Evolutionary conservation across 176 grass and related monocot genomes (phyloP).

Genomic region (Panicum miliaceum): DNA sequence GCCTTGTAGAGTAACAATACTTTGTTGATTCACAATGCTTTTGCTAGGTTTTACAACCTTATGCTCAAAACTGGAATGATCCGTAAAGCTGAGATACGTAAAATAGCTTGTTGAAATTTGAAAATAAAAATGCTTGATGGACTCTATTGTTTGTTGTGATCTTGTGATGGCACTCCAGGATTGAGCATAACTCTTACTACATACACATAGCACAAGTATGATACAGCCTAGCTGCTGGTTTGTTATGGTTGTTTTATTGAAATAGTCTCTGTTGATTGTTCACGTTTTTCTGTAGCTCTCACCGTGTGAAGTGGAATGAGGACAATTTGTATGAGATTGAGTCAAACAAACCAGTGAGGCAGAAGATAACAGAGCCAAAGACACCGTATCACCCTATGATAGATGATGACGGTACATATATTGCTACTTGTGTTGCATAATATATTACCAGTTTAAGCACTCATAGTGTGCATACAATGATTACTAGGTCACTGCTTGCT

Average conservation of each 20-base stretch:
- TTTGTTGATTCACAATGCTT: constrained; percentile 14
- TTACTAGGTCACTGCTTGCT: constrained; percentile 28
- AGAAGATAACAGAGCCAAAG: constrained; percentile 98
- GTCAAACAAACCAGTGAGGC: constrained; percentile 91
- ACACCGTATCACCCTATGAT: constrained; percentile 96
- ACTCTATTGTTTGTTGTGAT: neutral
- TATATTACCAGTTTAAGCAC: constrained; percentile 12
- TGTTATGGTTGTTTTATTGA: constrained; percentile 9
- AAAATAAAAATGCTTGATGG: neutral
- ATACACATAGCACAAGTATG: neutral
- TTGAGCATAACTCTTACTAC: neutral
- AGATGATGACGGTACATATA: constrained; percentile 78
- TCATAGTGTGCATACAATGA: constrained; percentile 20
- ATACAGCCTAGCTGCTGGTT: neutral
- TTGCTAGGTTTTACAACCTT: neutral
- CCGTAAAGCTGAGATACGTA: constrained; percentile 11
- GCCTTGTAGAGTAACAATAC: neutral
- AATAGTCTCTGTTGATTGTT: constrained; percentile 25
- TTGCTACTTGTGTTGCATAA: constrained; percentile 36
- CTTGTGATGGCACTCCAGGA: neutral
- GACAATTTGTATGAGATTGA: constrained; percentile 94
- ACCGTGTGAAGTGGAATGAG: constrained; percentile 82
- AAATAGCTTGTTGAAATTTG: constrained; percentile 12
- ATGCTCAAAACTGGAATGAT: neutral
- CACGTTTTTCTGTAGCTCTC: constrained; percentile 24